Conservation (phyloP, 257 asterid genomes). For the Avicennia marina region DNA sequence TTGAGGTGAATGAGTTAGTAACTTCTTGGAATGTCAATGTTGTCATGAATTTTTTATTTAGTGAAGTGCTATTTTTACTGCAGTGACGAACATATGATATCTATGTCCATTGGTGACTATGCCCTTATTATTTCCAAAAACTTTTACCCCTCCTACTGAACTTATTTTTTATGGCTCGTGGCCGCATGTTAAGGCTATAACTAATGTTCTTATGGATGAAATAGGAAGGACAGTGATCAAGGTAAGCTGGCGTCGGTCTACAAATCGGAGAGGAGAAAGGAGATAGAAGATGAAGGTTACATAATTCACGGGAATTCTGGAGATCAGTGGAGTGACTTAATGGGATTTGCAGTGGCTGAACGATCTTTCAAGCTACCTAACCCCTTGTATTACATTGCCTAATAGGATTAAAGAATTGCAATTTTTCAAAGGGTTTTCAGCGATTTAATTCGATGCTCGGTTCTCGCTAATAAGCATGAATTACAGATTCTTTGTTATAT, state of each 20-base stretch:
- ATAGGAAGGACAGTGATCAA: conserved; percentile 59
- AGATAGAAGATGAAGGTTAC: conserved; percentile 75
- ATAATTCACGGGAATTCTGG: conserved; percentile 71
- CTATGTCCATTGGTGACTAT: too few relatives aligned
- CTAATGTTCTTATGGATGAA: conserved; percentile 14
- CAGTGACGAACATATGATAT: too few relatives aligned
- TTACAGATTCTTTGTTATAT: too few relatives aligned
- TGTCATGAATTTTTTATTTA: too few relatives aligned
- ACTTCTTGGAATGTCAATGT: too few relatives aligned
- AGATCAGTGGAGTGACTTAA: conserved; percentile 92
- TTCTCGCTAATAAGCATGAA: too few relatives aligned
- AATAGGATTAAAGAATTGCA: background rate
- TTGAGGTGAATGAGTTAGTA: conserved; percentile 47
- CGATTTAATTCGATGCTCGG: too few relatives aligned
- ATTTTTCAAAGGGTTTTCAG: background rate
- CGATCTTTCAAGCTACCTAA: conserved; percentile 89
- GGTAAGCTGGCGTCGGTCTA: conserved; percentile 55
- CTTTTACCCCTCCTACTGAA: background rate
- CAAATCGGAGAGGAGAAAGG: conserved; percentile 79
- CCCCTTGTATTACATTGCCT: conserved; percentile 62
- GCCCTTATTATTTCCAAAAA: background rate
- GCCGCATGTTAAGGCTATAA: too few relatives aligned
- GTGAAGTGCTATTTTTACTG: background rate
- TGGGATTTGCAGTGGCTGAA: conserved; percentile 56
- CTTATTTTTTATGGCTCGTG: too few relatives aligned